Percentiles rank a stretch among this genome's conserved stretches.
These are phyloP conservation scores for Candida koratica DNA, from an alignment of 805 yeast genomes.

Conservation along the genomic window DNA sequence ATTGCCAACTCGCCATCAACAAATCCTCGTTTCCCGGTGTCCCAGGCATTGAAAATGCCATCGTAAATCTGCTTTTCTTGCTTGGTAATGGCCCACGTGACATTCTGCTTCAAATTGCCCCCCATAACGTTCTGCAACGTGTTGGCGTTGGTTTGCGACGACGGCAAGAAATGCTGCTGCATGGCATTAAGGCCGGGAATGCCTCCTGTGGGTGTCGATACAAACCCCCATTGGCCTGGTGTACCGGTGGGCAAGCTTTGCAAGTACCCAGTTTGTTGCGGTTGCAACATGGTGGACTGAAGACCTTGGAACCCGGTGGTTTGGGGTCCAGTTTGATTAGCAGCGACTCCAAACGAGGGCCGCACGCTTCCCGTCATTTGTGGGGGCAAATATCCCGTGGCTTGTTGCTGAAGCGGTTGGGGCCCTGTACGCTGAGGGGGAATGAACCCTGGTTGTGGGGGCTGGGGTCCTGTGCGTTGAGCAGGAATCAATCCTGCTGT, in stretches of 20 bases:
- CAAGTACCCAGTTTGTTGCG: constrained; percentile 35
- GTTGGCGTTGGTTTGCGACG: constrained; percentile 32
- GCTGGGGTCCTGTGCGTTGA: constrained; percentile 52
- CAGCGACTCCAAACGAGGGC: constrained; percentile 44
- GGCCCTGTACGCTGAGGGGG: constrained; percentile 45
- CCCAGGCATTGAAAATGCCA: constrained; percentile 87
- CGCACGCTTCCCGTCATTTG: constrained; percentile 17
- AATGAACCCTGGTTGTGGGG: constrained; percentile 64
- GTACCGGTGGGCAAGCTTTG: constrained; percentile 58
- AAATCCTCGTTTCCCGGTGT: constrained; percentile 58
- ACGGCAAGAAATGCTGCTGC: constrained; percentile 65
- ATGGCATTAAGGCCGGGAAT: constrained; percentile 66
- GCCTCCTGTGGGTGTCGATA: constrained; percentile 63
- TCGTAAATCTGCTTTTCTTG: constrained; percentile 85
- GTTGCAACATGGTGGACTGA: constrained; percentile 49
- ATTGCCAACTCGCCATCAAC: constrained; percentile 81
- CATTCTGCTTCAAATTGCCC: constrained; percentile 47
- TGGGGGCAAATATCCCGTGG: constrained; percentile 14
- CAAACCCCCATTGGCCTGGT: constrained; percentile 82
- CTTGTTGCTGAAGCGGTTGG: constrained; percentile 23
- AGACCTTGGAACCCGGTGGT: constrained; percentile 30
- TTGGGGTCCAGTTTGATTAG: constrained; percentile 51
- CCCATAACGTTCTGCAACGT: constrained; percentile 43
- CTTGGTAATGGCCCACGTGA: constrained; percentile 79
- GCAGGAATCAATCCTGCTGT: background rate